Base-by-base conservation (phyloP, 139 green algal species). In the Klebsormidium nitens region DNA sequence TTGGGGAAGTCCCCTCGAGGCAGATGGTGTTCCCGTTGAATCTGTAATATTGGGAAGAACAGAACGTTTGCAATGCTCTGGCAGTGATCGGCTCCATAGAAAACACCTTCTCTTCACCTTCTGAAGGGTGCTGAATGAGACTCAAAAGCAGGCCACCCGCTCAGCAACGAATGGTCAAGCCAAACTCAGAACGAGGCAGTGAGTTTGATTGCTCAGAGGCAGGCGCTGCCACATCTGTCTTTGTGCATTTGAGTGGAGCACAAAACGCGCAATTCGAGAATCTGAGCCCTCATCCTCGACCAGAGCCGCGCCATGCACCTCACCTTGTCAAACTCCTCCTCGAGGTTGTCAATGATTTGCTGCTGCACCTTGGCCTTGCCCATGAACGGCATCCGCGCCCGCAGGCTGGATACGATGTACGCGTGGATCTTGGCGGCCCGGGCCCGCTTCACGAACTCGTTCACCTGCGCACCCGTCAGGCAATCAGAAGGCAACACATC, bases 361-460 rank as follows among this genome's bases (percentile, higher is more conserved):
- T 86, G 75, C 77, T 93, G 87, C 29, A 84, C 84, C 70, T 87
- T 89, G 36, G 89, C 77, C 72, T 89, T 88, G 34, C 90, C 90
- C 73, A 97, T 93, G 84, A 95, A 85, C 2, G 93, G 92, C 85
- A 98, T 91, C 81, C 79, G 89, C 59, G 89, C 88, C 47, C 84
- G 74, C 55, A 96, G 79, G 81, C 92, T 80, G 26, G 76, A 79
- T 35, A 96, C 87, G 50, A 98, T 88, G 26, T 95, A 80, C 44
- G 91, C 86, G 82, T 98, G 95, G 65, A 97, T 97, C 59, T 86
- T 87, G 69, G 82, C 82, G 1, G 93, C 87, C 1, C 92, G 75
- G 61, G 96, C 86, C 17, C 93, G 81, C 84, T 98, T 98, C 11
- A 97, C 92, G 83, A 98, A 98, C 82, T 98, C 93, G 73, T 97